Evolutionary conservation across 805 yeast genomes (phyloP).

Genomic region (Ogataea siamensis): DNA sequence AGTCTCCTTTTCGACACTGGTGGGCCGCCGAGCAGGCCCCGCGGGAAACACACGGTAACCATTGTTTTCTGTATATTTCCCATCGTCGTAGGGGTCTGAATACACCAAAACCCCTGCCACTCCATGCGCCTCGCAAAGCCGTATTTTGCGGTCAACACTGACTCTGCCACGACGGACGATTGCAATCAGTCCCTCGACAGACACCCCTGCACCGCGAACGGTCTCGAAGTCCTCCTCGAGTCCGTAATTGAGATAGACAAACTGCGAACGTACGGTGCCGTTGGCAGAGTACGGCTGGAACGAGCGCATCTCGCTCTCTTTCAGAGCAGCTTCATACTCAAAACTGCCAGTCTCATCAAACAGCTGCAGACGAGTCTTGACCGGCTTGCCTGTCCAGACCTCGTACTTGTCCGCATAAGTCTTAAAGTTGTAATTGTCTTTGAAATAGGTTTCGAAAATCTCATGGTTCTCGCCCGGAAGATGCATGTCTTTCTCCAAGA

Average conservation of each 20-base stretch:
- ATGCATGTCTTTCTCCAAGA: conserved; percentile 22
- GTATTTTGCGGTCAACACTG: conserved; percentile 55
- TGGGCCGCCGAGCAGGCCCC: conserved; percentile 65
- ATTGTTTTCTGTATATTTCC: conserved; percentile 49
- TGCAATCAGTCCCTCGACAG: conserved; percentile 54
- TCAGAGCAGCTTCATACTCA: conserved; percentile 46
- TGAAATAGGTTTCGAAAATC: conserved; percentile 17
- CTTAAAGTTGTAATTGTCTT: conserved; percentile 31
- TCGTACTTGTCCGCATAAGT: conserved; percentile 55
- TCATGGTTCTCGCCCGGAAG: conserved; percentile 28
- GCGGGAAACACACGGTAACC: conserved; percentile 59
- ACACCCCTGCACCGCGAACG: conserved; percentile 40
- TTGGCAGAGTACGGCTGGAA: conserved; percentile 65
- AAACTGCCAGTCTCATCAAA: conserved; percentile 35
- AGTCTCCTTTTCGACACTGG: conserved; percentile 60
- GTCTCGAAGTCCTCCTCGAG: conserved; percentile 49
- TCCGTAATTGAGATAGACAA: conserved; percentile 62
- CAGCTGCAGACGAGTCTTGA: conserved; percentile 42
- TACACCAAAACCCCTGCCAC: conserved; percentile 61
- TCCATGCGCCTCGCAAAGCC: conserved; percentile 60
- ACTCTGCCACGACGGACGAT: conserved; percentile 52
- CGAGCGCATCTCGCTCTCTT: conserved; percentile 43
- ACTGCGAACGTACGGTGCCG: conserved; percentile 57
- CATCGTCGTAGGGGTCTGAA: conserved; percentile 60
- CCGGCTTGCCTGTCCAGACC: conserved; percentile 52